Percentiles rank a stretch among this genome's conserved stretches.
These are phyloP conservation scores for Naganishia cerealis DNA, from an alignment of 1,284 basidiomycete genomes.

Conservation along the genomic window DNA sequence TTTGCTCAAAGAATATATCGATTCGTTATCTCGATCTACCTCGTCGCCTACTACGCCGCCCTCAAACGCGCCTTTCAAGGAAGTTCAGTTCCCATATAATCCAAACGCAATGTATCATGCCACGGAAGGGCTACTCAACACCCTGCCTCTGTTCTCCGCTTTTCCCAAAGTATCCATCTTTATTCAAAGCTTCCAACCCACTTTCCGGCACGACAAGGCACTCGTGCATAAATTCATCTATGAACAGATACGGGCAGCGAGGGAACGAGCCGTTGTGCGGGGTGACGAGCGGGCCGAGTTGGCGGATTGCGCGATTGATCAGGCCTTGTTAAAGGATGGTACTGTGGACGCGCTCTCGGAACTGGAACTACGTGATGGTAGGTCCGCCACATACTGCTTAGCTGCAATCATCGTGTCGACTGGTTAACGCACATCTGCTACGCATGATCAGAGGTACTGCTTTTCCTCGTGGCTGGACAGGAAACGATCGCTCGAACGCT, in stretches of 20 bases:
- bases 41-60: not conserved
- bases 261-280: slow-evolving; percentile 33
- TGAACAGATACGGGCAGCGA: slow-evolving; percentile 33
- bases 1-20: slow-evolving; percentile 21
- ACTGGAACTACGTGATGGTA: slow-evolving; percentile 40
- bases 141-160: slow-evolving; percentile 37
- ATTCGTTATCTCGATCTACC: not conserved
- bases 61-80: slow-evolving; percentile 1
- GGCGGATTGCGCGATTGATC: slow-evolving; percentile 44
- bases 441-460: slow-evolving; percentile 1
- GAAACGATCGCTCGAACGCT: slow-evolving; percentile 27
- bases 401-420: not conserved
- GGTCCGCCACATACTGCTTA: not conserved
- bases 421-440: not conserved
- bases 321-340: slow-evolving; percentile 40
- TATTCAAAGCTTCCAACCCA: slow-evolving; percentile 34
- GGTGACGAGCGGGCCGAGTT: slow-evolving; percentile 39
- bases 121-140: slow-evolving; percentile 36
- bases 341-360: slow-evolving; percentile 41
- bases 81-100: slow-evolving; percentile 33
- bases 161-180: slow-evolving; percentile 37
- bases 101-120: slow-evolving; percentile 35
- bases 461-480: slow-evolving; percentile 15
- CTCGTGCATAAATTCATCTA: slow-evolving; percentile 36
- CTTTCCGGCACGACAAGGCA: slow-evolving; percentile 33